These are phyloP conservation scores for Strobilomyces dryophilus DNA, from an alignment of 768 basidiomycete genomes.

Conservation along the genomic window DNA sequence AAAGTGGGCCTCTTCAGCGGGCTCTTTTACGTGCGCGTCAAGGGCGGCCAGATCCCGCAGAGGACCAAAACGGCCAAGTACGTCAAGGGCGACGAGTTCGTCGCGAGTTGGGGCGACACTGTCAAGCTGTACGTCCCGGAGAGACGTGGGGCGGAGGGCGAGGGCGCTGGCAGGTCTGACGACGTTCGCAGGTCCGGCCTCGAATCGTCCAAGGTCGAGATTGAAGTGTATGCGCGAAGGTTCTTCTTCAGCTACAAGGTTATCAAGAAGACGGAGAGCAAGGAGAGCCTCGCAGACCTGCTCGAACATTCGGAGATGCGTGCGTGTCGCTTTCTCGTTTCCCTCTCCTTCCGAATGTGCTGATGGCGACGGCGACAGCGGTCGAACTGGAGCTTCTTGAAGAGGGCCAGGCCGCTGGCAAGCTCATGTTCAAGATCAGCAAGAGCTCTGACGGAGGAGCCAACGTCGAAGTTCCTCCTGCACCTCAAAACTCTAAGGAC, in stretches of 20 bases:
- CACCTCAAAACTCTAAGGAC: neutral
- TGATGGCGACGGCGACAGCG: conserved; percentile 13
- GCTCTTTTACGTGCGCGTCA: conserved; percentile 26
- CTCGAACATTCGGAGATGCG: conserved; percentile 30
- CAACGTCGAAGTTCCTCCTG: conserved; percentile 1
- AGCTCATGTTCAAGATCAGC: conserved; percentile 25
- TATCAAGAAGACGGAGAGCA: conserved; percentile 33
- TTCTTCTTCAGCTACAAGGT: conserved; percentile 32
- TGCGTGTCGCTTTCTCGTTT: conserved; percentile 7
- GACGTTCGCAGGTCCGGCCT: conserved; percentile 23
- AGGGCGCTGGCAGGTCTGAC: neutral
- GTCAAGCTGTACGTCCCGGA: conserved; percentile 21
- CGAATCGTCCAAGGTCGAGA: conserved; percentile 31
- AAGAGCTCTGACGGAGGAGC: conserved; percentile 9
- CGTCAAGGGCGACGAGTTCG: conserved; percentile 24
- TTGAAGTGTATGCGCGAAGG: conserved; percentile 30
- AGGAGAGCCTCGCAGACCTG: conserved; percentile 28
- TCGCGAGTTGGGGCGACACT: conserved; percentile 26
- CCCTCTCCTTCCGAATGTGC: neutral
- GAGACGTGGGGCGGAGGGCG: neutral
- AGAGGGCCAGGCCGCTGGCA: conserved; percentile 30
- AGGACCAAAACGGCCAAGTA: conserved; percentile 28
- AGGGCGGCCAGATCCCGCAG: conserved; percentile 25
- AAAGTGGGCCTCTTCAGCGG: conserved; percentile 30
- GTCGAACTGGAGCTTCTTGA: conserved; percentile 30